Evolutionary conservation across 129 eudicot genomes (phyloP).

Genomic region (Flaveria brownii): DNA sequence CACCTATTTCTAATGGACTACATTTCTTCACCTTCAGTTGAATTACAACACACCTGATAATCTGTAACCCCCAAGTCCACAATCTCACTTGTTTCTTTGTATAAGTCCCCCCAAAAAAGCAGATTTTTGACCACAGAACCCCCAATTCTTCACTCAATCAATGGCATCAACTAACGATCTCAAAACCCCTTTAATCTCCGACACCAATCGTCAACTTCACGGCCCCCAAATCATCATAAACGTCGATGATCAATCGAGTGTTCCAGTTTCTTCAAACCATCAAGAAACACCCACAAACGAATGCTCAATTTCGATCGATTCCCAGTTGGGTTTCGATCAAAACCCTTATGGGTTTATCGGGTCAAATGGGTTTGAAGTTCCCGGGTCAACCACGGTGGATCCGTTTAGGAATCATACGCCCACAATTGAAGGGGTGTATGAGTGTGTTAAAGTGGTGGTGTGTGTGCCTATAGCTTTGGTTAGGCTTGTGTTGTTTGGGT

Average conservation of each 20-base stretch:
- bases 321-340: constrained; percentile 34
- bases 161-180: constrained; percentile 52
- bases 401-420: constrained; percentile 82
- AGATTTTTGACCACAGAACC: constrained; percentile 18
- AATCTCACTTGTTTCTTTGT: not conserved
- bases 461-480: constrained; percentile 65
- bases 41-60: constrained; percentile 19
- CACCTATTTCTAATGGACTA: constrained; percentile 21
- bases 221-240: not conserved
- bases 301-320: constrained; percentile 24
- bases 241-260: constrained; percentile 16
- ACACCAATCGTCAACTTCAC: constrained; percentile 3
- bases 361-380: constrained; percentile 50
- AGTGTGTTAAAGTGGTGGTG: constrained; percentile 69
- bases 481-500: constrained; percentile 64
- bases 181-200: constrained; percentile 33
- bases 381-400: constrained; percentile 62
- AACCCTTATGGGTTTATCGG: constrained; percentile 74
- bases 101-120: not conserved
- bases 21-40: constrained; percentile 17
- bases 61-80: not conserved
- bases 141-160: not conserved
- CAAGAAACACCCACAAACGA: constrained; percentile 19
- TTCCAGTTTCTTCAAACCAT: not conserved
- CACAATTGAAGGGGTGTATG: constrained; percentile 71